These are phyloP conservation scores for Fusarium sp. DNA, from an alignment of 2,329 filamentous ascomycete genomes.

Conservation along the genomic window DNA sequence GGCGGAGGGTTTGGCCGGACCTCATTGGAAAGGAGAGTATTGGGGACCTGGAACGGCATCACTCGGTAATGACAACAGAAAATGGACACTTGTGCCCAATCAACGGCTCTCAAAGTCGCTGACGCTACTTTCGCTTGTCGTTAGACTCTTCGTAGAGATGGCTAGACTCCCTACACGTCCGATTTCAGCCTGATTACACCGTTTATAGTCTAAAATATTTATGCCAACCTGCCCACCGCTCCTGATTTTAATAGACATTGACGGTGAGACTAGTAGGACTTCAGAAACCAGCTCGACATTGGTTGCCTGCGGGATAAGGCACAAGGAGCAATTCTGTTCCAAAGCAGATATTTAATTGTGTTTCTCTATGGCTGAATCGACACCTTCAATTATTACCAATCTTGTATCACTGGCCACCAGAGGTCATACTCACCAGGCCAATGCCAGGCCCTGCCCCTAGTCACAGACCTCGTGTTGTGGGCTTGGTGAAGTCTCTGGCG, in stretches of 20 bases:
- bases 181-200: too few relatives aligned
- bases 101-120: background rate
- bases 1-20: background rate
- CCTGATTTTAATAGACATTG: too few relatives aligned
- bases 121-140: background rate
- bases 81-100: background rate
- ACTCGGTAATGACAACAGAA: background rate
- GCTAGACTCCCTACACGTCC: too few relatives aligned
- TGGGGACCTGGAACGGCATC: background rate
- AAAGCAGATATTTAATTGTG: background rate
- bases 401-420: background rate
- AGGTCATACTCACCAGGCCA: background rate
- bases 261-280: too few relatives aligned
- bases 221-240: too few relatives aligned
- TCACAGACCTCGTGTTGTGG: background rate
- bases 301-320: too few relatives aligned
- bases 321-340: too few relatives aligned
- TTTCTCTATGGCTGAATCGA: background rate
- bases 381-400: background rate
- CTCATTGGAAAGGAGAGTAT: background rate
- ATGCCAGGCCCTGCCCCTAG: background rate
- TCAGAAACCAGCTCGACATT: too few relatives aligned
- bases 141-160: too few relatives aligned
- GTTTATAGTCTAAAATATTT: too few relatives aligned
- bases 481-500: too few relatives aligned